phyloP scores from a whole-genome alignment of 2,329 filamentous ascomycete genomes.

The Sporothrix variecibatus region DNA sequence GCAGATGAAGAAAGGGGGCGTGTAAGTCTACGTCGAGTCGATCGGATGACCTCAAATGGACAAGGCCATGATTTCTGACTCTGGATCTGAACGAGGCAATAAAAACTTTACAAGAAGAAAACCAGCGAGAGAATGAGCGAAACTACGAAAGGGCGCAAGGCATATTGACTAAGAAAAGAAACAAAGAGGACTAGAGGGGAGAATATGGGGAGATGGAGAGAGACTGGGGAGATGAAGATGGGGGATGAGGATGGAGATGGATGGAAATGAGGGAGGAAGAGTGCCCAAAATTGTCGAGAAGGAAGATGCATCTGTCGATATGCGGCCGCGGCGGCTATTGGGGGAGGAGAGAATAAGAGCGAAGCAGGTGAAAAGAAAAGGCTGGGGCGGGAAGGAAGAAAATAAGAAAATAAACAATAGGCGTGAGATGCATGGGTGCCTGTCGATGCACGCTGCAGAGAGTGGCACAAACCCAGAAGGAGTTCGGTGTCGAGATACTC shows the following conservation, averaged over 20 bases:
- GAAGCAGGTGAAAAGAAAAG: background rate
- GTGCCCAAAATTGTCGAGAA: background rate
- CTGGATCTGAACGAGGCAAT: background rate
- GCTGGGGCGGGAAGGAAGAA: background rate
- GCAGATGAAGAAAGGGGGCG: background rate
- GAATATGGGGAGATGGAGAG: background rate
- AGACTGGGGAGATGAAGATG: background rate
- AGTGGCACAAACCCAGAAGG: background rate
- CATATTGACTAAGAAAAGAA: background rate
- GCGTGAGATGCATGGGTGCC: background rate
- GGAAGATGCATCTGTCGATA: constrained; percentile 3
- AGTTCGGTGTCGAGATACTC: background rate
- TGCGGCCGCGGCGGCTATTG: background rate
- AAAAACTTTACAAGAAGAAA: background rate
- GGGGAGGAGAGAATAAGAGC: background rate
- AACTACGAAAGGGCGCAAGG: background rate
- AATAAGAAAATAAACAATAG: background rate
- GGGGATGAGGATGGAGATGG: background rate
- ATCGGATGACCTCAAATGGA: background rate
- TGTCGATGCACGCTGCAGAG: background rate
- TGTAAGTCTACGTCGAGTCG: background rate
- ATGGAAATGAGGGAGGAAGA: background rate
- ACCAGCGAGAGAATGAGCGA: constrained; percentile 3
- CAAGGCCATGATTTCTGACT: background rate
- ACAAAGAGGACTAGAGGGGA: background rate